Percentiles rank a stretch among this genome's conserved stretches.
Evolutionary conservation across 164 flowering plant species (phyloP).

Genomic region (Umbellularia californica): DNA sequence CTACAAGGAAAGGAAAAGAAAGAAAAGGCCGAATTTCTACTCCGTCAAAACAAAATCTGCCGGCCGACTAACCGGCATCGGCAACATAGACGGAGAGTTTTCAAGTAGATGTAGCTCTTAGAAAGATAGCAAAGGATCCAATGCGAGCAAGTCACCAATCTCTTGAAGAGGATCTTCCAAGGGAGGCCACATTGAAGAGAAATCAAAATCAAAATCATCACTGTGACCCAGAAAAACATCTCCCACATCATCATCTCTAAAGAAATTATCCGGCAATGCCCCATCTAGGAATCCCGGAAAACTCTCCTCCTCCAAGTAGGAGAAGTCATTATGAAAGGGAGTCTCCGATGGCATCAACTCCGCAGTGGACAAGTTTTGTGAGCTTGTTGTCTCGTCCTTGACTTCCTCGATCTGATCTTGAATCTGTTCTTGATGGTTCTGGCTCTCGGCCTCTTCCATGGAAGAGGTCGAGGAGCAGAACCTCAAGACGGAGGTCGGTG

Average conservation of each 20-base stretch:
- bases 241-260: constrained; percentile 16
- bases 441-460: constrained; percentile 12
- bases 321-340: constrained; percentile 28
- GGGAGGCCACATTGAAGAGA: constrained; percentile 15
- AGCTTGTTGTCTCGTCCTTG: constrained; percentile 11
- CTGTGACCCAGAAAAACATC: constrained; percentile 20
- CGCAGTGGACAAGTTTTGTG: background rate
- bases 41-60: constrained; percentile 16
- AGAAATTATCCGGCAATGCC: constrained; percentile 3
- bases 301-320: constrained; percentile 22
- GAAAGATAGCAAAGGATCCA: constrained; percentile 33
- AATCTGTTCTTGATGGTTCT: background rate
- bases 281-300: constrained; percentile 30
- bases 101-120: background rate
- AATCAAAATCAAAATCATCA: constrained; percentile 24
- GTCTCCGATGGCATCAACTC: constrained; percentile 31
- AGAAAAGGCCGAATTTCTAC: background rate
- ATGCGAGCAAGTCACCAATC: constrained; percentile 65
- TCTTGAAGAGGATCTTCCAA: constrained; percentile 56
- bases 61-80: constrained; percentile 4
- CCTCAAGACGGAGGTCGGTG: constrained; percentile 69
- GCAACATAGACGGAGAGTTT: background rate
- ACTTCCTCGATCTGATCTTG: background rate
- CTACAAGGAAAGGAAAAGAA: background rate
- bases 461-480: constrained; percentile 19